Evolutionary conservation across 768 basidiomycete species (phyloP), one percentile per base, ranked within the genome.

Genomic region (Suillus spraguei): DNA sequence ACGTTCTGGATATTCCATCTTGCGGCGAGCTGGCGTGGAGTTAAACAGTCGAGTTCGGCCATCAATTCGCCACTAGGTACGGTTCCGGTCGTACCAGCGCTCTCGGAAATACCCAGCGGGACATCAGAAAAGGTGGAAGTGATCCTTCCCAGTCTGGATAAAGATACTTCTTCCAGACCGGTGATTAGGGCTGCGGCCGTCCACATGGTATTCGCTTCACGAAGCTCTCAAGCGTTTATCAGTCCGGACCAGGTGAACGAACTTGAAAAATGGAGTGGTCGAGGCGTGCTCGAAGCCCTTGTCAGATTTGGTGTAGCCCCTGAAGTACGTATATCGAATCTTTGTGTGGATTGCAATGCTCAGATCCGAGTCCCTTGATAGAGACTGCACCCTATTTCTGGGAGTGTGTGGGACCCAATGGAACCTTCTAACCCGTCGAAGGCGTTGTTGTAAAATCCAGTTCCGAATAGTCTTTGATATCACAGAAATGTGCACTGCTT

Each of bases 191-290:
- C 89, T n/a, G 89, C 92, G 17, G 88, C 89, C 17, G 85, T 85
- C 24, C 92, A 94, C 64, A 90, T 93, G 84, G 84, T 93, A 5
- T 94, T 91, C 70, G 92, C 92, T n/a, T 83, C 87, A 49, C 85
- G 92, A 55, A 81, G 79, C 47, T 88, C 90, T 33, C 82, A 80
- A 66, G 89, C 84, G 65, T 92, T 94, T 69, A 93, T 94, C 69
- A 86, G 85, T 4, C 92, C 92, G 6, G 78, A 85, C 44, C 78
- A 84, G 60, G 90, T 92, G 35, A 74, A 73, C 10, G 78, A 78
- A 61, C 70, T 87, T 13, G 91, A 94, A 71, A 75, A 78, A 28
- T 89, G 87, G 88, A 80, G 83, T 55, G 83, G 85, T 24, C 64
- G 80, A 78, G 87, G 83, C 50, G 82, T 88, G 14, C 77, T 91